phyloP scores from a whole-genome alignment of 2,329 filamentous ascomycete genomes.

The Furcasterigmium furcatum region DNA sequence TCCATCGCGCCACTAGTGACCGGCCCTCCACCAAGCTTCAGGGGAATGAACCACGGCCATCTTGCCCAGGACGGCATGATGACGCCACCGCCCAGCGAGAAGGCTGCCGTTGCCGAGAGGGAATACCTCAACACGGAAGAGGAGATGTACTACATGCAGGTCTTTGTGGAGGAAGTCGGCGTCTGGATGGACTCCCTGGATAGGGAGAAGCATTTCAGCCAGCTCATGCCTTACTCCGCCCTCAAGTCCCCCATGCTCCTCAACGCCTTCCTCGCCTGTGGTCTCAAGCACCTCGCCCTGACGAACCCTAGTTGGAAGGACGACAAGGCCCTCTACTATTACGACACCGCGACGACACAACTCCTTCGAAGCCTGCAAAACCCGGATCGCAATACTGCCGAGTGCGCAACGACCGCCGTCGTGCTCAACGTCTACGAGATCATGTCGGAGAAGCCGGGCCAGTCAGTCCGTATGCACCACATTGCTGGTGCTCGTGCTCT shows the following conservation, averaged over 20 bases:
- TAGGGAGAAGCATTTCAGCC: slow-evolving; percentile 79
- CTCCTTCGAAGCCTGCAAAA: slow-evolving; percentile 77
- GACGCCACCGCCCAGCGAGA: slow-evolving; percentile 38
- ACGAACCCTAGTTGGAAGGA: slow-evolving; percentile 67
- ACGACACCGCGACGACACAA: slow-evolving; percentile 79
- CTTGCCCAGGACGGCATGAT: slow-evolving; percentile 27
- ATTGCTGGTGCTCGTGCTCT: slow-evolving; percentile 80
- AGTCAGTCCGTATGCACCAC: slow-evolving; percentile 72
- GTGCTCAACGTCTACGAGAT: slow-evolving; percentile 91
- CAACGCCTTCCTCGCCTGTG: slow-evolving; percentile 86
- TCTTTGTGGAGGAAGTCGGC: slow-evolving; percentile 86
- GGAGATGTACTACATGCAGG: slow-evolving; percentile 85
- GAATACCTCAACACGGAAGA: slow-evolving; percentile 71
- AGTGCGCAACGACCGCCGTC: slow-evolving; percentile 84
- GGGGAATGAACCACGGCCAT: slow-evolving; percentile 27
- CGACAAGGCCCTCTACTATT: slow-evolving; percentile 83
- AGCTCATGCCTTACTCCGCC: slow-evolving; percentile 78
- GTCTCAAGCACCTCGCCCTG: slow-evolving; percentile 74
- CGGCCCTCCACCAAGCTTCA: slow-evolving; percentile 23
- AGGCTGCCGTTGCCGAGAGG: slow-evolving; percentile 31
- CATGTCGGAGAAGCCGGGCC: slow-evolving; percentile 76
- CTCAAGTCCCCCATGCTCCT: slow-evolving; percentile 83
- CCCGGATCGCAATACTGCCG: slow-evolving; percentile 75
- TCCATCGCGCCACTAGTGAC: slow-evolving; percentile 32
- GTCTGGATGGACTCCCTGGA: slow-evolving; percentile 95